Evolutionary conservation across 257 asterid genomes (phyloP).

Genomic region (Fraxinus americana): DNA sequence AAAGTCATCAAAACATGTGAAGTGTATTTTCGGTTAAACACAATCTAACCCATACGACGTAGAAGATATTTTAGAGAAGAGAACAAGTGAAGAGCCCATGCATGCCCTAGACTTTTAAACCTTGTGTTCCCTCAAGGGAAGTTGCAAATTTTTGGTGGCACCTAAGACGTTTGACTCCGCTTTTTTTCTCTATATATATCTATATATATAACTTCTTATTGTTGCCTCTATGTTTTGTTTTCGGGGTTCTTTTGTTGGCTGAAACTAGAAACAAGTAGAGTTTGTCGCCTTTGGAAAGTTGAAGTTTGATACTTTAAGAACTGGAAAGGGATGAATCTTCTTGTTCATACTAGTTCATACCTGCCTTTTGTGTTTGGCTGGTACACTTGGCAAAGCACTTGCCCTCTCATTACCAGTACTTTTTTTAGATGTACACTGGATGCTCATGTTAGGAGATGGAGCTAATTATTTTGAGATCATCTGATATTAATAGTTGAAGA

Average conservation of each 20-base stretch:
- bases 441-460: neutral
- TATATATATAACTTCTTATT: neutral
- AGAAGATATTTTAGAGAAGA: neutral
- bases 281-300: neutral
- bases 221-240: neutral
- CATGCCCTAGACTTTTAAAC: neutral
- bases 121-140: neutral
- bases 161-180: neutral
- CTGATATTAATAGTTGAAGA: neutral
- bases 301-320: conserved; percentile 2
- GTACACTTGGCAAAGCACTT: neutral
- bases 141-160: neutral
- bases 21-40: neutral
- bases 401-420: neutral
- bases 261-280: neutral
- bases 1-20: neutral
- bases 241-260: neutral
- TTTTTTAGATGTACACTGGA: neutral
- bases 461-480: neutral
- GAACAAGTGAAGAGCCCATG: neutral
- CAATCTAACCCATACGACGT: neutral
- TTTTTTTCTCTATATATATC: too few species aligned
- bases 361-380: neutral
- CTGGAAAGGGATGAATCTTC: conserved; percentile 7
- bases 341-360: neutral